These are phyloP conservation scores for Cladorrhinum samala DNA, from an alignment of 495 filamentous ascomycete species.

Conservation along the genomic window DNA sequence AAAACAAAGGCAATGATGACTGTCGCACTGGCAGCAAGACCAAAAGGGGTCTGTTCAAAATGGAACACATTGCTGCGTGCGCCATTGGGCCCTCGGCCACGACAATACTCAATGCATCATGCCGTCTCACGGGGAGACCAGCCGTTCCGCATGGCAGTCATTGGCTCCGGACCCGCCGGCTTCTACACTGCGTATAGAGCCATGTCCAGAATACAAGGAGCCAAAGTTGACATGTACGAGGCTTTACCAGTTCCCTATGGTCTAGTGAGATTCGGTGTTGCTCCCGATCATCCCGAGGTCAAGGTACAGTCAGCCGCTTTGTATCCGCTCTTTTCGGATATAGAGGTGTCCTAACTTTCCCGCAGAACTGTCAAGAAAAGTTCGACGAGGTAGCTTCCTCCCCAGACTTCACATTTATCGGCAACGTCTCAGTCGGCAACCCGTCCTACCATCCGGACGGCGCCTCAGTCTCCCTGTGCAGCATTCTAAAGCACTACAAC, in stretches of 20 bases:
- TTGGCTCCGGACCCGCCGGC: slow-evolving; percentile 92
- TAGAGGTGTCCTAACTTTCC: background rate
- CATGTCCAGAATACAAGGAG: slow-evolving; percentile 63
- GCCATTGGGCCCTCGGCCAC: too few relatives aligned
- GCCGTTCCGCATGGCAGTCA: slow-evolving; percentile 73
- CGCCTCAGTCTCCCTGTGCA: slow-evolving; percentile 57
- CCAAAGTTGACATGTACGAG: slow-evolving; percentile 93
- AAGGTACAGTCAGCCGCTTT: slow-evolving; percentile 55
- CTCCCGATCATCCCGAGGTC: slow-evolving; percentile 95
- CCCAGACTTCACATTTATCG: slow-evolving; percentile 81
- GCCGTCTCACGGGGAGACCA: slow-evolving; percentile 33
- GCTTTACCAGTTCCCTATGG: slow-evolving; percentile 88
- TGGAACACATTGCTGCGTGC: background rate
- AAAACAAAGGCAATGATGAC: background rate
- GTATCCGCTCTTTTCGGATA: background rate
- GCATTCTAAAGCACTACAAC: slow-evolving; percentile 78
- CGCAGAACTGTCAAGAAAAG: slow-evolving; percentile 89
- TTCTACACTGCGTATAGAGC: slow-evolving; percentile 90
- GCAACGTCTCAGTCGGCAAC: slow-evolving; percentile 76
- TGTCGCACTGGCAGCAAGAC: background rate
- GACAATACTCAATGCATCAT: slow-evolving; percentile 16
- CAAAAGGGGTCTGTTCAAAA: background rate
- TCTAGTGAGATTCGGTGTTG: slow-evolving; percentile 86
- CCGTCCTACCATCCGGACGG: slow-evolving; percentile 34
- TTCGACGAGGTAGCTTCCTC: slow-evolving; percentile 81